Evolutionary conservation across 176 grass and related monocot species (phyloP).

Genomic region (Puccinellia tenuiflora): DNA sequence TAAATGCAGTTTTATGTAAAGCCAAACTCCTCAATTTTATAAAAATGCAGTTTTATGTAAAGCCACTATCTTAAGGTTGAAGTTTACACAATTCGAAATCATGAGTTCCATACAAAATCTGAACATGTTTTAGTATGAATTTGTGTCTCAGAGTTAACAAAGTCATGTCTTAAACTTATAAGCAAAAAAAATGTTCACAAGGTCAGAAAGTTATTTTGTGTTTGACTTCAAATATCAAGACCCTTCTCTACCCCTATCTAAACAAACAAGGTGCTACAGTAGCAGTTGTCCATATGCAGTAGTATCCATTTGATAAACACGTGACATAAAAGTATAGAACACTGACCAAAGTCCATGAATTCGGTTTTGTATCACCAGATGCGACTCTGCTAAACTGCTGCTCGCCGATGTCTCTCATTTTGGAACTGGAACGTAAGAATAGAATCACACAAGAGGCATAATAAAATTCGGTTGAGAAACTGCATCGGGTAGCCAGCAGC

Average conservation of each 20-base stretch:
- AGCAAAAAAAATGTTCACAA: not conserved
- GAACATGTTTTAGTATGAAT: not conserved
- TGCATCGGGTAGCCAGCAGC: too few species aligned
- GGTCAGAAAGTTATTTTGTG: not conserved
- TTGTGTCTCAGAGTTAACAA: not conserved
- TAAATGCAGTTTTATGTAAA: too few species aligned
- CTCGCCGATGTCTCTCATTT: conserved; percentile 86
- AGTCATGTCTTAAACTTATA: not conserved
- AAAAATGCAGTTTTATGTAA: too few species aligned
- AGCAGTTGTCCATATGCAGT: conserved; percentile 4
- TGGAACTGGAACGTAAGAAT: too few species aligned
- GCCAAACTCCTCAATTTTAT: too few species aligned
- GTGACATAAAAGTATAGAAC: not conserved
- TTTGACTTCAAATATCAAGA: not conserved
- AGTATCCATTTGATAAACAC: not conserved
- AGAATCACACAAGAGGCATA: too few species aligned
- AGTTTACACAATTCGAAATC: not conserved
- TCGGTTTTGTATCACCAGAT: conserved; percentile 85
- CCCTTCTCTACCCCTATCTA: not conserved
- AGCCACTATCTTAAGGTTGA: not conserved
- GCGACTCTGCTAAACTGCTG: conserved; percentile 76
- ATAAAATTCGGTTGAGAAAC: too few species aligned
- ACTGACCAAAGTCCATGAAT: conserved; percentile 95
- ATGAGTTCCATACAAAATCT: not conserved
- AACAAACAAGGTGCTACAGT: not conserved